Evolutionary conservation across 73 alveolate species (phyloP), one percentile per base, ranked within the genome.

Genomic region (Loxodes magnus): DNA sequence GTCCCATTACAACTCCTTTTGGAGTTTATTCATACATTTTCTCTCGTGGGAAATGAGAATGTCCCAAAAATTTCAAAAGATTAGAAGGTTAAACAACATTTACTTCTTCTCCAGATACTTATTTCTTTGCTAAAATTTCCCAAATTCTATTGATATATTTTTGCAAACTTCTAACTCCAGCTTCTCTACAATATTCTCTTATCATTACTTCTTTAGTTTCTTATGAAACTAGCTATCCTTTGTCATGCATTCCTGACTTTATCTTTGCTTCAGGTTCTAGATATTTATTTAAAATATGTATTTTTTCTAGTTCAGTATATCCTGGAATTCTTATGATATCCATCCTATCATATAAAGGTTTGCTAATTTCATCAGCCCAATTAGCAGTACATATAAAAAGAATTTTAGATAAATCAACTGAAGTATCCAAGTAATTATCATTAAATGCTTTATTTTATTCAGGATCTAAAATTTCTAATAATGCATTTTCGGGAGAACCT

Each of bases 271-370:
- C 36, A 9, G 79, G 79, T 17, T 20, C 20, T 7, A 73, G 59
- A 46, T 73, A 69, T 14, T 43, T 69, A 14, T 73, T 61, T 22
- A 66, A 33, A 28, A 73, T 73, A 19, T 50, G 44, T 25, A 27
- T 5, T 46, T 46, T 74, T 67, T 54, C 77, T 74, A 7, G 24
- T 17, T 7, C 54, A 10, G 82, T 74, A 56, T 68, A 68, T 10
- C 97, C 97, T 30, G 87, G 49, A 29, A 87, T 74, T 43, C 83
- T 84, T n/a, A 90, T 83, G 26, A 90, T 74, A 35, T 90, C 98
- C 92, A 87, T 77, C 51, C 98, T 73, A 58, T 90, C 98, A 20
- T 85, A 54, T 24, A 90, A 59, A 14, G 96, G 89, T 22, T 88
- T 90, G 24, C 85, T 79, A 27, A 86, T 78, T 23, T 91, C 79